Evolutionary conservation across 768 basidiomycete species (phyloP), one percentile per base, ranked within the genome.

Genomic region (Trametes punicea): DNA sequence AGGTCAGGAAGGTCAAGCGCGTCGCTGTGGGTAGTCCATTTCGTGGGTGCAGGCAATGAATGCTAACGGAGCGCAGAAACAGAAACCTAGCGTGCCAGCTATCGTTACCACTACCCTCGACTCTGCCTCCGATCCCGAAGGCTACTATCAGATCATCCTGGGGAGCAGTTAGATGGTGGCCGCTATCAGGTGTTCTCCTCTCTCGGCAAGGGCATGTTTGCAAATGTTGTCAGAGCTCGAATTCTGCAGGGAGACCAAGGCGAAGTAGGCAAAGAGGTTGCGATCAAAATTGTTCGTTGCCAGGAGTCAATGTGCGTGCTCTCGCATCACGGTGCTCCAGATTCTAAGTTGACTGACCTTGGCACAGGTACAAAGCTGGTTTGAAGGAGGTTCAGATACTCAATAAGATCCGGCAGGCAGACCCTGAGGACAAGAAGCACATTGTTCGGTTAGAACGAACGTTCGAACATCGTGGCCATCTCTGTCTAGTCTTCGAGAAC

Each of bases 201-300:
- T 45, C 77, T 98, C n/a, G 97, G 97, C 16, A 95, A 96, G 69
- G 97, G 97, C 45, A 99, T 99, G 96, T 99, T 98, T 69, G 93
- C 94, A 45, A 93, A 91, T 53, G 97, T 99, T 46, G 93, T 98
- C 25, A 83, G 90, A 42, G 96, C 95, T 8, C 84, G 92, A 29
- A 80, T 93, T 9, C 75, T 95, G 40, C 75, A 86, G 72, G 76
- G 78, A 47, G 88, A 89, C 30, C 53, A 77, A 9, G 74, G 77
- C 53, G 77, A 81, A 47, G 60, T 59, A 33, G 80, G 83, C 36
- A 75, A 76, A 64, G 96, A 99, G 69, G 94, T 98, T 9, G 97
- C 97, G 0, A 98, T 99, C 71, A 99, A 99, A 73, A 95, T 99
- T 56, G 85, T 98, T 45, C 77, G 97, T 42, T 88, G 87, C 65